Base-by-base conservation (phyloP, 176 grass and related monocot species). In the Ensete glaucum region DNA sequence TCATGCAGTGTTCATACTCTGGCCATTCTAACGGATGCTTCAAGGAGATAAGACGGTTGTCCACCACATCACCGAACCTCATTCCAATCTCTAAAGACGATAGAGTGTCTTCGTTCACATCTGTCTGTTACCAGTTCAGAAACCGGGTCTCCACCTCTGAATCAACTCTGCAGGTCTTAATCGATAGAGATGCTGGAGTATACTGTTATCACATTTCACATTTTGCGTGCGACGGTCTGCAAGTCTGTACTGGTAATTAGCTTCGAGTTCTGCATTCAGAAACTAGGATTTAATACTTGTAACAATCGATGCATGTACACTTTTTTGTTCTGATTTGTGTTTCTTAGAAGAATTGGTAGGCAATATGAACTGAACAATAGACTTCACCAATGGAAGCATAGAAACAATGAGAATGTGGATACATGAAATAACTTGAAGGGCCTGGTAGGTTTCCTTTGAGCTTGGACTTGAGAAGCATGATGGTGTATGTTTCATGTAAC, bases 121-220 rank as follows among this genome's bases (percentile, higher is more conserved):
- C 94, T 54, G 64, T 89, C 94, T 54, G 64, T 93, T 50, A 87
- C 82, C 11, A 88, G 94, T 71, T 97, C 90, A 1, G 89, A 96
- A 79, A 79, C 86, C 75, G 89, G 81, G 64, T 93, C 89, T 13
- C 89, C 85, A 25, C 77, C 64, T 72, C 75, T 84, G 11, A 34
- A 19, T 49, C 59, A 59, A 75, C 25, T n/a, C 54, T 58, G n/a
- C 16, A 26, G 27, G 25, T 48, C 51, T 69, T 2, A 3, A 13
- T 11, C 23, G 34, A 6, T 43, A 43, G 34, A 43, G 34, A 43
- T 43, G 34, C 34, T 43, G 34, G 34, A 43, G 34, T 6, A 43
- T 43, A 6, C 5, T 43, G 34, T 43, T 43, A 43, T 43, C 34
- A 43, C 34, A 43, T 43, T 43, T 43, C 34, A 43, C 34, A 43